Conservation (phyloP, 1,284 basidiomycete species). For the Pisolithus thermaeus region DNA sequence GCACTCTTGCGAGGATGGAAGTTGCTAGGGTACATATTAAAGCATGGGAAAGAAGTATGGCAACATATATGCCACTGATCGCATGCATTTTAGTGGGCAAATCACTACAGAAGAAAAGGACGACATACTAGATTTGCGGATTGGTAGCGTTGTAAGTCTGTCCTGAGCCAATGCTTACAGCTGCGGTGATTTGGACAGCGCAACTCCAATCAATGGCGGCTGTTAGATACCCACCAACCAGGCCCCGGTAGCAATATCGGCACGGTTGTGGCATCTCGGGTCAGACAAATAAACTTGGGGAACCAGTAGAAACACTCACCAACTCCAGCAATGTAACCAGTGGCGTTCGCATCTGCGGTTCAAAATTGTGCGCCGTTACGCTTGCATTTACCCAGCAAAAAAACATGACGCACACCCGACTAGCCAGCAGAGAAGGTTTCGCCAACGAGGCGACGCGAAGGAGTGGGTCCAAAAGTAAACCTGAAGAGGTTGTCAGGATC, state of each 20-base stretch:
- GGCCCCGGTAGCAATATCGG: neutral
- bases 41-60: slow-evolving; percentile 23
- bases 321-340: slow-evolving; percentile 34
- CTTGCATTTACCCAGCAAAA: neutral
- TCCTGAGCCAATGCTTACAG: slow-evolving; percentile 29
- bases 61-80: slow-evolving; percentile 28
- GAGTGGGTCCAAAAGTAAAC: slow-evolving; percentile 37
- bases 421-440: slow-evolving; percentile 35
- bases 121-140: slow-evolving; percentile 27
- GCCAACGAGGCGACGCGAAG: slow-evolving; percentile 28
- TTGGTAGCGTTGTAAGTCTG: slow-evolving; percentile 25
- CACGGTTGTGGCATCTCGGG: too few species aligned
- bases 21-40: slow-evolving; percentile 37
- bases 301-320: slow-evolving; percentile 7
- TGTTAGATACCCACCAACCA: slow-evolving; percentile 1
- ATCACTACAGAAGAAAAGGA: neutral
- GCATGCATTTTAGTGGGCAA: neutral
- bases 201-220: slow-evolving; percentile 42
- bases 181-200: slow-evolving; percentile 34
- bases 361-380: neutral
- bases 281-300: neutral
- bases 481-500: slow-evolving; percentile 3
- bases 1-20: slow-evolving; percentile 21
- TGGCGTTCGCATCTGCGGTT: slow-evolving; percentile 32
- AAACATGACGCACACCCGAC: slow-evolving; percentile 32